Evolutionary conservation across 148 eudicot species (phyloP).

Genomic region (Persicaria tinctoria): DNA sequence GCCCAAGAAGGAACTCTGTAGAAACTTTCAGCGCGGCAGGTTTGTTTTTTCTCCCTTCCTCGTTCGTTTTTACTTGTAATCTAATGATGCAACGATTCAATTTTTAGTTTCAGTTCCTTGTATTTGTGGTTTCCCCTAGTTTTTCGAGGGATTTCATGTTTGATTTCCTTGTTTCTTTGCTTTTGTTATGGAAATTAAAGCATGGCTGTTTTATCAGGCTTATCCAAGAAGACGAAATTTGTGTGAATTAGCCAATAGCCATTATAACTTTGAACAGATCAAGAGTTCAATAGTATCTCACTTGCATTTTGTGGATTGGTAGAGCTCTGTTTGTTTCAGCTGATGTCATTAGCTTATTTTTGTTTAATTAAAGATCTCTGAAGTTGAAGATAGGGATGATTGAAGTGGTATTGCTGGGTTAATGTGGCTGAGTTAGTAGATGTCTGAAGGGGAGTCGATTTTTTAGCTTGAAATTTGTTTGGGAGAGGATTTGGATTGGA

Average conservation of each 20-base stretch:
- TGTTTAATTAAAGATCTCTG: background rate
- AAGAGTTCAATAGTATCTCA: background rate
- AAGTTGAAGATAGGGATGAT: background rate
- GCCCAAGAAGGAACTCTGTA: constrained; percentile 55
- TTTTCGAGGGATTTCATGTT: background rate
- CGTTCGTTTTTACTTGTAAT: background rate
- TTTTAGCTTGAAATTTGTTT: background rate
- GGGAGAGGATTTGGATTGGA: background rate
- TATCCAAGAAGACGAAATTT: background rate
- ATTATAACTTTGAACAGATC: background rate
- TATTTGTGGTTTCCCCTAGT: background rate
- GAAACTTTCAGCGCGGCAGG: constrained; percentile 76
- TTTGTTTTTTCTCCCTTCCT: constrained; percentile 7
- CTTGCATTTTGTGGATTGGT: background rate
- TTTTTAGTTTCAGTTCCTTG: background rate
- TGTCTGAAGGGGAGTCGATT: background rate
- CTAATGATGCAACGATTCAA: background rate
- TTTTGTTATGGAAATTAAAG: background rate
- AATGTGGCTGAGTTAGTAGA: background rate
- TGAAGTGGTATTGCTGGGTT: background rate
- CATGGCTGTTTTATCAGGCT: background rate
- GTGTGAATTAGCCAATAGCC: background rate
- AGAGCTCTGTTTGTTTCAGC: background rate
- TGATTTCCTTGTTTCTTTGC: background rate
- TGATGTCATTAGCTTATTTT: background rate